Evolutionary conservation across 1,139 yeast species (phyloP).

Genomic region (Taphrina wiesneri): DNA sequence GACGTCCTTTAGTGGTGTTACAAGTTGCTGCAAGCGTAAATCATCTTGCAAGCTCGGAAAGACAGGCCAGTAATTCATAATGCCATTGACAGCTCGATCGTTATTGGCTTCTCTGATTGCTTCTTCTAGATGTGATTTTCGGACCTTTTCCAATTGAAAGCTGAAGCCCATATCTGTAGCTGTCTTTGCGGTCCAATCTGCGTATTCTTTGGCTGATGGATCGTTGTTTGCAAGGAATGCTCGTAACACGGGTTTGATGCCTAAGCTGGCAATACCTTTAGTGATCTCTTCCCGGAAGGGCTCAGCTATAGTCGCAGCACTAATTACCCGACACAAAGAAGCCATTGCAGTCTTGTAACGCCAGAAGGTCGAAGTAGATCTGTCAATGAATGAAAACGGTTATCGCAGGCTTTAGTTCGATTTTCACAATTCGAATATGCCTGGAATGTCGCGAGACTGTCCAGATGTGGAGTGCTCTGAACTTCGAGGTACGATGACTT

Average conservation of each 20-base stretch:
- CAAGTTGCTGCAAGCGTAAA: slow-evolving; percentile 89
- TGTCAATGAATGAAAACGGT: no score
- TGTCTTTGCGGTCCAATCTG: slow-evolving; percentile 93
- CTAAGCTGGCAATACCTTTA: neutral
- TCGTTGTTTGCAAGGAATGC: slow-evolving; percentile 78
- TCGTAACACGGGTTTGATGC: slow-evolving; percentile 59
- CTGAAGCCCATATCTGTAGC: slow-evolving; percentile 80
- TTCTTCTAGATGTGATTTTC: slow-evolving; percentile 81
- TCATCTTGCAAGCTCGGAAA: slow-evolving; percentile 87
- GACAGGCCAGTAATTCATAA: slow-evolving; percentile 98
- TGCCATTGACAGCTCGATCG: slow-evolving; percentile 78
- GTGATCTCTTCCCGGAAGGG: slow-evolving; percentile 23
- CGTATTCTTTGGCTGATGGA: slow-evolving; percentile 94
- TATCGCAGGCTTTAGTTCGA: no score
- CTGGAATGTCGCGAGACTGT: no score
- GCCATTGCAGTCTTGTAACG: neutral
- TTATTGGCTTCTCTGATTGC: slow-evolving; percentile 77
- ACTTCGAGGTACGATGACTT: no score
- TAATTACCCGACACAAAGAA: slow-evolving; percentile 25
- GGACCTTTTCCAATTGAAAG: slow-evolving; percentile 71
- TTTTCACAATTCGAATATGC: no score
- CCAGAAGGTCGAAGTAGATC: no score
- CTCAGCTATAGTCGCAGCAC: slow-evolving; percentile 33
- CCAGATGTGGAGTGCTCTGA: no score
- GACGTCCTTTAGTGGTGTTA: slow-evolving; percentile 82